Base-by-base conservation (phyloP, 2,329 filamentous ascomycete species). In the Exophiala viscosa region DNA sequence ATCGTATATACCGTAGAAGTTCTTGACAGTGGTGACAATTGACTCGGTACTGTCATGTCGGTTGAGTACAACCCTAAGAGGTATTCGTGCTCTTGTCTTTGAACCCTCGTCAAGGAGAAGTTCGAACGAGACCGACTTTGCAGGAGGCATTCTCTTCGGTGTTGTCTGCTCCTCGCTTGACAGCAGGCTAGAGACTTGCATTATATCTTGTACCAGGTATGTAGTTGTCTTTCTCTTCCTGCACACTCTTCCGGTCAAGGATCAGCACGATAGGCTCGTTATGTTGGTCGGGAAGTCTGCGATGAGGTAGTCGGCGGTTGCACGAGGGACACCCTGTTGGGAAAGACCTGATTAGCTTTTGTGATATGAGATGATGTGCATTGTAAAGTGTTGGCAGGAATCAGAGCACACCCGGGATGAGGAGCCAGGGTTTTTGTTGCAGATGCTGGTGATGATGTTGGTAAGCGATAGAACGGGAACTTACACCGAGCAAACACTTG, bases 1-100 rank as follows among this genome's bases (percentile, higher is more conserved):
- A 60, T 92, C 88, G 70, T 96, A 96, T 62, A 99, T 81, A 56
- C 93, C 93, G 69, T 96, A 97, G 75, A 97, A 97, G 77, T 96
- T 97, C 80, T 96, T 97, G 67, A 97, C 92, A 1, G 93, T 97
- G 11, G 90, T 93, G 60, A 97, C 89, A 73, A 99, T 99, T 33
- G 91, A 96, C 68, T 97, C 92, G 17, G 92, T 97, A 47, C 89
- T 91, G 76, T 99, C 93, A 71, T 97, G 91, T 42, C 89, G 89
- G 66, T 87, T 96, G 63, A 99, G 96, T 66, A 95, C 88, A 40
- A 86, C 82, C 60, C 82, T 75, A 78, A 86, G 83, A 10, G 83
- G 83, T 47, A 85, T 78, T 55, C 83, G 77, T 62, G 81, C 82
- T 66, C 77, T 74, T 56, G 77, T 74, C 61, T 80, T 78, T 56